Conservation (phyloP, 2,329 filamentous ascomycete genomes). For the Apiospora rasikravindrae region DNA sequence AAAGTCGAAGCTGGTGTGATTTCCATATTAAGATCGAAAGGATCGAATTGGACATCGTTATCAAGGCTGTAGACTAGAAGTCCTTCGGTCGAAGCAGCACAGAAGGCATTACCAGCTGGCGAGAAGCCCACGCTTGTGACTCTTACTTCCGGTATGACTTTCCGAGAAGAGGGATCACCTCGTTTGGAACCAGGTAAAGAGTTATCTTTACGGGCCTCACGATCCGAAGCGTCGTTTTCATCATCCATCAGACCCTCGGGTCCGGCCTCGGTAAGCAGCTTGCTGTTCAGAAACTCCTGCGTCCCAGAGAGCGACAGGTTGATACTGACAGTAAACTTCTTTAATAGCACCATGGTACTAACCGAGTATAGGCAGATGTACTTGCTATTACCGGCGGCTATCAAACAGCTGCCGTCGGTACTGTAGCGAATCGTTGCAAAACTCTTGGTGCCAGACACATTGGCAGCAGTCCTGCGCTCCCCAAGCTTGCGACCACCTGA, state of each 20-base stretch:
- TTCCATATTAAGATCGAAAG: slow-evolving; percentile 92
- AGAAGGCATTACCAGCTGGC: slow-evolving; percentile 88
- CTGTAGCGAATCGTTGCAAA: slow-evolving; percentile 91
- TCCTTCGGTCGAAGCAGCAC: slow-evolving; percentile 92
- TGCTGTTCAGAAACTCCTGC: slow-evolving; percentile 96
- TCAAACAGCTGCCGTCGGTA: slow-evolving; percentile 85
- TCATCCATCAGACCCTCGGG: slow-evolving; percentile 85
- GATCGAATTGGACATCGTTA: slow-evolving; percentile 83
- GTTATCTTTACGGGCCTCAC: slow-evolving; percentile 81
- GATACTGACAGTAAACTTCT: slow-evolving; percentile 94
- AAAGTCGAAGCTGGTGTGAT: slow-evolving; percentile 89
- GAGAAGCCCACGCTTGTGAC: slow-evolving; percentile 87
- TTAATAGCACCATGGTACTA: slow-evolving; percentile 85
- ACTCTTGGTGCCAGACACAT: slow-evolving; percentile 85
- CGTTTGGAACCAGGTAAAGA: slow-evolving; percentile 85
- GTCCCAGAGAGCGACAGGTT: slow-evolving; percentile 96
- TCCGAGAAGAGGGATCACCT: slow-evolving; percentile 78
- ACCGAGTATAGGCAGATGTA: slow-evolving; percentile 99
- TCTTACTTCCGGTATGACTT: slow-evolving; percentile 78
- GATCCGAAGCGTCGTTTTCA: slow-evolving; percentile 85
- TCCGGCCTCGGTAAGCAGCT: slow-evolving; percentile 87
- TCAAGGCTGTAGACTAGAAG: slow-evolving; percentile 93
- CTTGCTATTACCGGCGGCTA: slow-evolving; percentile 96
- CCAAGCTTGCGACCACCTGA: slow-evolving; percentile 89
- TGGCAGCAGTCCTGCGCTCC: slow-evolving; percentile 90